Evolutionary conservation across 2,329 filamentous ascomycete species (phyloP), one percentile per base, ranked within the genome.

Genomic region (Phialophora expanda): DNA sequence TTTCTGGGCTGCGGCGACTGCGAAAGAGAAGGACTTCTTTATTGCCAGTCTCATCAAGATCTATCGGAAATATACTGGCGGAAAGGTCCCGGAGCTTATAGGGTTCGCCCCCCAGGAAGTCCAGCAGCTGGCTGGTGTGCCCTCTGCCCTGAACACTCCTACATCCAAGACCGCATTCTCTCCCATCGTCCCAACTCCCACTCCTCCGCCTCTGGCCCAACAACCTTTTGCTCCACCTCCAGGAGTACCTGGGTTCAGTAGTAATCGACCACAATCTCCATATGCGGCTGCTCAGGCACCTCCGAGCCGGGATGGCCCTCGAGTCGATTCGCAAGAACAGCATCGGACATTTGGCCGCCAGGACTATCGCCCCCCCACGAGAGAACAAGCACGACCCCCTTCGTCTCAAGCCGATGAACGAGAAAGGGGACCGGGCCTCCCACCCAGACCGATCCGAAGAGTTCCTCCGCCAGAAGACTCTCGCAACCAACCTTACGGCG

Each of bases 1-100:
- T 79, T 99, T 95, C 78, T 99, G 95, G 95, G 88, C 96, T 78
- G 93, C 95, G 38, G 89, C 92, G 70, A 95, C 92, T 0, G 86
- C 91, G 61, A 97, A 97, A 81, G 95, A 99, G 80, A 98, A 97
- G 83, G 94, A 97, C 76, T 98, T 98, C 80, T 99, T 99, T 78
- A 95, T 99, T 74, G 93, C 91, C 38, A 97, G 93, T 78, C 80
- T 98, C 72, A 88, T 98, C 75, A 99, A 98, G 79, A 97, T 99
- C 71, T 99, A 91, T 77, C 89, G 89, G 73, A 99, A 98, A 79
- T 99, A 98, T 76, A 98, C 95, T 0, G 91, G 92, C 30, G 94
- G 94, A 12, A 90, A 89, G 74, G 79, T 87, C 34, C 95, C 95
- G 1, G 86, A 90, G 65, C 83, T 99, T 59, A 82, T 86, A 62